phyloP scores from a whole-genome alignment of 2,329 filamentous ascomycete genomes.

The Alternaria brassicicola region DNA sequence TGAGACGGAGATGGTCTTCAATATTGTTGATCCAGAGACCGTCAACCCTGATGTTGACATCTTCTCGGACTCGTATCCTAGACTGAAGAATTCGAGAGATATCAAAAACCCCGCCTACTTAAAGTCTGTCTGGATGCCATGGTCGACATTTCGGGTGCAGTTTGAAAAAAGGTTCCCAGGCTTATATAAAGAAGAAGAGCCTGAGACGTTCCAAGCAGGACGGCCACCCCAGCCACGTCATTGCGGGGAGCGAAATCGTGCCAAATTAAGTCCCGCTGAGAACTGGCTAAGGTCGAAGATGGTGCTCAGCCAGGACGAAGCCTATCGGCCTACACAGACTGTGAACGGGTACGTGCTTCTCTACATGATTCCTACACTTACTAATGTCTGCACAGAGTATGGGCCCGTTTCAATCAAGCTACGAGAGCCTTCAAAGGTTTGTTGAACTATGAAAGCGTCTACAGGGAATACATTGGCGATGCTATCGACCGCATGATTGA shows the following conservation, averaged over 20 bases:
- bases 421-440: conserved; percentile 76
- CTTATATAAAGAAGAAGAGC: conserved; percentile 13
- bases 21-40: conserved; percentile 50
- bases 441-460: conserved; percentile 70
- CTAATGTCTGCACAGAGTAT: conserved; percentile 49
- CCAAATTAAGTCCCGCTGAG: conserved; percentile 39
- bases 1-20: conserved; percentile 67
- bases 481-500: conserved; percentile 67
- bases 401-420: conserved; percentile 69
- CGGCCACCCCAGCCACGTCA: conserved; percentile 15
- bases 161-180: conserved; percentile 47
- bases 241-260: conserved; percentile 21
- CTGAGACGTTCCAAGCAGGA: conserved; percentile 2
- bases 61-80: conserved; percentile 59
- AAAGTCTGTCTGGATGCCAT: conserved; percentile 52
- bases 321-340: conserved; percentile 58
- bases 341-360: conserved; percentile 57
- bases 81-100: neutral
- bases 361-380: neutral
- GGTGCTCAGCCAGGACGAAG: conserved; percentile 65
- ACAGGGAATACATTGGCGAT: conserved; percentile 63
- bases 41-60: conserved; percentile 47
- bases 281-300: conserved; percentile 68
- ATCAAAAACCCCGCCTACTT: conserved; percentile 1
- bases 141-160: conserved; percentile 50